These are phyloP conservation scores for Carnegiea gigantea DNA, from an alignment of 179 eudicot species.

Conservation along the genomic window DNA sequence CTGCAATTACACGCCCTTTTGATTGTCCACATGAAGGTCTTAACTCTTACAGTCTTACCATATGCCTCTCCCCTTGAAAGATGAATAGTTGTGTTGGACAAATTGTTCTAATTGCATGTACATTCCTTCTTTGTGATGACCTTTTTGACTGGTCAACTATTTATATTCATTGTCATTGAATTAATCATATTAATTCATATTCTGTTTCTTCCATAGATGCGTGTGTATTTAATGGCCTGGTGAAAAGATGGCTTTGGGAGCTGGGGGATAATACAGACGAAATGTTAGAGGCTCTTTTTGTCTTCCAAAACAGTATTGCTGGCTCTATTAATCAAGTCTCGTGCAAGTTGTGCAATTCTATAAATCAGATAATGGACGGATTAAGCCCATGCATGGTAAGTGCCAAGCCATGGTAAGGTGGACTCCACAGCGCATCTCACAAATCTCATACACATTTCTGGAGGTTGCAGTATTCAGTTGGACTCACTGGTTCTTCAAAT, in stretches of 20 bases:
- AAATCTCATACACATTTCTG: too few relatives aligned
- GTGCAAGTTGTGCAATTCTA: conserved; percentile 55
- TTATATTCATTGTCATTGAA: neutral
- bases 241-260: conserved; percentile 69
- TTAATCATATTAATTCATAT: neutral
- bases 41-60: neutral
- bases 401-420: too few relatives aligned
- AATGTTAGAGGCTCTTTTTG: conserved; percentile 51
- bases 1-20: neutral
- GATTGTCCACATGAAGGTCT: neutral
- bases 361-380: conserved; percentile 46
- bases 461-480: too few relatives aligned
- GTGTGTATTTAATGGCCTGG: conserved; percentile 47
- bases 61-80: neutral
- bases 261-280: conserved; percentile 49
- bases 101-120: neutral
- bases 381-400: conserved; percentile 60
- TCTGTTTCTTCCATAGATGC: conserved; percentile 43
- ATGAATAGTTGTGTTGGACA: neutral
- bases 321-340: conserved; percentile 48
- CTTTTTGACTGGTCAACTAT: neutral
- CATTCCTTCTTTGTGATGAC: neutral
- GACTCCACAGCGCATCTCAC: too few relatives aligned
- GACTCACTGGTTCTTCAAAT: too few relatives aligned
- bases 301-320: conserved; percentile 46